A percentile compares a stretch with the other conserved stretches of the same genome.
phyloP scores from a whole-genome alignment of 2,329 filamentous ascomycete genomes.

The Arthrinium puccinioides region DNA sequence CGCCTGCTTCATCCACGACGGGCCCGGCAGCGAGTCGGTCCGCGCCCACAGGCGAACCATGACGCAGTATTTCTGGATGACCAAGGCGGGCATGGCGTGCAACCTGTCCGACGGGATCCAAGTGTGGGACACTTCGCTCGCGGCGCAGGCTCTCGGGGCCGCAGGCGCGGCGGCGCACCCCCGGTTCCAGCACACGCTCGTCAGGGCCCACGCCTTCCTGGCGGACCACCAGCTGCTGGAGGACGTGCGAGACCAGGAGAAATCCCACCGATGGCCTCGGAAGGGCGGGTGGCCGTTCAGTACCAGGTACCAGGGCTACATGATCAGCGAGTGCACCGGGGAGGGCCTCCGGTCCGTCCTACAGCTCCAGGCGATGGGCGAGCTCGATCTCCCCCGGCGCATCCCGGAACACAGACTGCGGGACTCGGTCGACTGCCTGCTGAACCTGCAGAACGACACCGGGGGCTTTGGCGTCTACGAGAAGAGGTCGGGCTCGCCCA shows the following conservation, averaged over 20 bases:
- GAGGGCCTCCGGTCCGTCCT: not conserved
- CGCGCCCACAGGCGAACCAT: not conserved
- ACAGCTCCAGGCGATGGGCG: not conserved
- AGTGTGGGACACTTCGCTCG: not conserved
- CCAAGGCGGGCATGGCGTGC: not conserved
- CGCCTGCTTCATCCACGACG: not conserved
- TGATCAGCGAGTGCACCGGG: not conserved
- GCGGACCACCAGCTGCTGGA: not conserved
- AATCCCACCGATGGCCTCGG: not conserved
- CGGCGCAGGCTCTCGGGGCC: not conserved
- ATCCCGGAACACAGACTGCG: not conserved
- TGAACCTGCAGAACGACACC: not conserved
- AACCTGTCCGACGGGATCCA: not conserved
- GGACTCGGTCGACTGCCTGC: not conserved
- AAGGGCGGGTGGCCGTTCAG: not conserved
- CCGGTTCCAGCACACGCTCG: not conserved
- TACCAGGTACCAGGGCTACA: not conserved
- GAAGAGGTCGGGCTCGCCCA: not conserved
- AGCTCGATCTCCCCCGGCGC: not conserved
- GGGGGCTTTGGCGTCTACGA: not conserved
- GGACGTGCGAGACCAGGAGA: not conserved
- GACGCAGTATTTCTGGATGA: not conserved
- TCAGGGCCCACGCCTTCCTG: not conserved
- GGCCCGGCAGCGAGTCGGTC: not conserved
- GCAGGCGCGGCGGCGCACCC: not conserved